phyloP scores from a whole-genome alignment of 306 rosid genomes.

The Cucumis cinereus region DNA sequence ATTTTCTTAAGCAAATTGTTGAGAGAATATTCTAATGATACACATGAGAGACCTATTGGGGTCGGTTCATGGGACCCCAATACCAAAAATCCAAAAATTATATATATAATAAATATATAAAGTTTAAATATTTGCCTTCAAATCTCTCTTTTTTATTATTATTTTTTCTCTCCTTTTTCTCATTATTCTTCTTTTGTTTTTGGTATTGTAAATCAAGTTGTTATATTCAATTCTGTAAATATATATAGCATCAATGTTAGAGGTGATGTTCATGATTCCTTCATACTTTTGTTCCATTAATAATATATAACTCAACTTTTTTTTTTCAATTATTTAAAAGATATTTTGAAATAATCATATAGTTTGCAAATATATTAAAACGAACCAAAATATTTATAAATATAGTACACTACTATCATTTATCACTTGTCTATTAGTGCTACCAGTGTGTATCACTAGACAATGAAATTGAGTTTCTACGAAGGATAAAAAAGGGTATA shows the following conservation, averaged over 20 bases:
- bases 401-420: too few species aligned
- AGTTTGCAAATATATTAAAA: too few species aligned
- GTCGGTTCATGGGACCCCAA: conserved; percentile 3
- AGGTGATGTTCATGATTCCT: neutral
- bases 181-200: neutral
- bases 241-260: neutral
- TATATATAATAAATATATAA: neutral
- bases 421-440: too few species aligned
- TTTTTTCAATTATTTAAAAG: too few species aligned
- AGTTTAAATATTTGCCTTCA: neutral
- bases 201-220: neutral
- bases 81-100: neutral
- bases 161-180: neutral
- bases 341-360: too few species aligned
- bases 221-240: neutral
- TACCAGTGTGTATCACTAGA: too few species aligned
- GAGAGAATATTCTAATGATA: conserved; percentile 2
- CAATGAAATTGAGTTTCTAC: too few species aligned
- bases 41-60: neutral
- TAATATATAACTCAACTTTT: neutral
- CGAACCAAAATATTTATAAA: too few species aligned
- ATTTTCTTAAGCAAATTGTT: neutral
- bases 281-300: neutral
- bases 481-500: too few species aligned
- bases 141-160: neutral